Conservation (phyloP, 257 asterid species). For the Rehmannia glutinosa region DNA sequence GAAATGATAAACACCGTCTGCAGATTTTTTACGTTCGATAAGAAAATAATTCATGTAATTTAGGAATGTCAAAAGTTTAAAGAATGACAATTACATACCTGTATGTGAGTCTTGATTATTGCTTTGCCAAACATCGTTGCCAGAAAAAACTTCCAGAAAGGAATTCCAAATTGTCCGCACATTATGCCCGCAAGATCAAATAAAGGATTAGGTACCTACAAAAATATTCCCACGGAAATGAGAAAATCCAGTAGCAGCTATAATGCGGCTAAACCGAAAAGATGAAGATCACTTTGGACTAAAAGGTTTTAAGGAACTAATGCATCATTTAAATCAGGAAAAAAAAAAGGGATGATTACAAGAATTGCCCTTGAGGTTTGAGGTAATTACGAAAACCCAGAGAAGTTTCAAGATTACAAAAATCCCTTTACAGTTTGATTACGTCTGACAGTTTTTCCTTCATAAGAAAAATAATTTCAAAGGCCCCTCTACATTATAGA, state of each 20-base stretch:
- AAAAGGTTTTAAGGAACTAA: background rate
- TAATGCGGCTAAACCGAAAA: too few species aligned
- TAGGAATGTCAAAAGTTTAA: background rate
- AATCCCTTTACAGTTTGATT: too few species aligned
- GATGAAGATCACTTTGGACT: background rate
- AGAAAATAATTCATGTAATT: background rate
- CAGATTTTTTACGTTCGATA: conserved; percentile 10
- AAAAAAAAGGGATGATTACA: too few species aligned
- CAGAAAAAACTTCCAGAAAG: conserved; percentile 85
- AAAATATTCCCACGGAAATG: background rate
- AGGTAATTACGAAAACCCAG: too few species aligned
- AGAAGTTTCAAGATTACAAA: too few species aligned
- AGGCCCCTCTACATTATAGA: too few species aligned
- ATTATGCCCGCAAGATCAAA: conserved; percentile 98
- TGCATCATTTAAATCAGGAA: background rate
- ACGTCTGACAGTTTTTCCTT: too few species aligned
- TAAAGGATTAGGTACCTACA: conserved; percentile 88
- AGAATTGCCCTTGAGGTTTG: too few species aligned
- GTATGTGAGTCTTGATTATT: conserved; percentile 85
- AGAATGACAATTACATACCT: conserved; percentile 38
- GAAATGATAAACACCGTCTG: conserved; percentile 86
- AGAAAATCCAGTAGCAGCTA: background rate
- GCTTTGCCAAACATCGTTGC: conserved; percentile 94
- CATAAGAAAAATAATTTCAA: too few species aligned
- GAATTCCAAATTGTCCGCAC: conserved; percentile 93